Base-by-base conservation (phyloP, 176 grass and related monocot genomes). In the Raddia distichophylla region DNA sequence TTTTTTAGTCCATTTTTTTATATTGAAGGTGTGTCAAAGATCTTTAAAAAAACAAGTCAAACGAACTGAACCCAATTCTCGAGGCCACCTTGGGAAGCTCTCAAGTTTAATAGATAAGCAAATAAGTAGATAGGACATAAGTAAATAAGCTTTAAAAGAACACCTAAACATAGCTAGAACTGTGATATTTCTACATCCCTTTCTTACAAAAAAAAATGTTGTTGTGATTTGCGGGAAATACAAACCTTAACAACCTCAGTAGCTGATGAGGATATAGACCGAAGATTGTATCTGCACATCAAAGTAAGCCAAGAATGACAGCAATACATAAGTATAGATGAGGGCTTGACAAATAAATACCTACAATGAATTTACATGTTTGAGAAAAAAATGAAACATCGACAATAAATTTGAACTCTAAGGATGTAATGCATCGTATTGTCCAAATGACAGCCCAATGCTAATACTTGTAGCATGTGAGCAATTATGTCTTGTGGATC, bases 171-270 rank as follows among this genome's bases (percentile, higher is more conserved):
- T 75, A 73, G 14, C 27, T 59, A 48, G 16, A 83, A 33, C 67
- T 68, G 37, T 35, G 34, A 75, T 73, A 82, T 76, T 70, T 69
- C 84, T 13, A 69, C n/a, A 84, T 52, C 12, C 46, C 8, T 32
- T 61, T 73, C 52, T 64, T 45, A 83, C 65, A 65, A 22, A 76
- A 55, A 78, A 65, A 22, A 76, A 55, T 70, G 45, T 68, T 84
- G 71, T 45, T 63, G 32, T 40, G 37, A 40, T 40, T 40, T 40
- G 3, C 4, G 42, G 75, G 66, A 57, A 74, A 87, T 84, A 88
- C 51, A 60, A 76, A 98, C 95, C 93, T 98, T 98, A 55, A 98
- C 95, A 71, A 95, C 92, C 84, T 90, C 93, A 66, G 90, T 95
- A 80, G 95, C 92, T 58, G 95, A 98, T 34, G 90, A 88, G 56